Conservation (phyloP, 345 rosid genomes). For the Leavenworthia alabamica region DNA sequence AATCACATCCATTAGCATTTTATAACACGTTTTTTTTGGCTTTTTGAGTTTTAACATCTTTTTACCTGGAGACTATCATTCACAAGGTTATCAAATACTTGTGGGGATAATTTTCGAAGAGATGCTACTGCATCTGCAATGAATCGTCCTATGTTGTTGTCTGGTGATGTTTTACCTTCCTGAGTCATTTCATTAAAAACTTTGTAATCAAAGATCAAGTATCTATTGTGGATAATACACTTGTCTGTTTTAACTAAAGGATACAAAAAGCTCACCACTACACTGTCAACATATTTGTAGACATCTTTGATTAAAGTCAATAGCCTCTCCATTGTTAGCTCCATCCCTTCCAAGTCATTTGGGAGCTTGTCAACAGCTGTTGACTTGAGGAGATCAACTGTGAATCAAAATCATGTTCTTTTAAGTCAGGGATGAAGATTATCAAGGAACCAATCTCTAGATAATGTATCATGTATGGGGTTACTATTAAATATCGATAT, state of each 20-base stretch:
- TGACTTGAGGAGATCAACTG: slow-evolving; percentile 70
- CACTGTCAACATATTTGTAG: slow-evolving; percentile 71
- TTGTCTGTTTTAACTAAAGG: not conserved
- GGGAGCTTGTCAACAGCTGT: slow-evolving; percentile 78
- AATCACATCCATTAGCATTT: not conserved
- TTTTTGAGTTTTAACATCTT: not conserved
- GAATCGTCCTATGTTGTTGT: slow-evolving; percentile 66
- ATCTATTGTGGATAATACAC: not conserved
- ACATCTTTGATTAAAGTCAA: slow-evolving; percentile 63
- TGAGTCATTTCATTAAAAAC: slow-evolving; percentile 20
- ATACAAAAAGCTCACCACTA: slow-evolving; percentile 53
- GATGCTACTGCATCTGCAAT: slow-evolving; percentile 65
- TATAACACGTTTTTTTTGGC: not conserved
- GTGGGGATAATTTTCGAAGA: slow-evolving; percentile 68
- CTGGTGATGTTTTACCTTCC: slow-evolving; percentile 68
- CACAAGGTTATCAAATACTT: slow-evolving; percentile 73
- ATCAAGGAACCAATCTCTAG: not conserved
- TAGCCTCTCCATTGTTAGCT: slow-evolving; percentile 68
- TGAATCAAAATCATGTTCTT: not conserved
- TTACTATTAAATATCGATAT: not conserved
- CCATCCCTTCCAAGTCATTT: slow-evolving; percentile 97
- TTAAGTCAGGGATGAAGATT: not conserved
- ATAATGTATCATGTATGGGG: not conserved
- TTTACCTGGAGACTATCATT: slow-evolving; percentile 86
- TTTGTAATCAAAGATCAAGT: not conserved